Conservation (phyloP, 1,284 basidiomycete genomes). For the Cerioporus squamosus region DNA sequence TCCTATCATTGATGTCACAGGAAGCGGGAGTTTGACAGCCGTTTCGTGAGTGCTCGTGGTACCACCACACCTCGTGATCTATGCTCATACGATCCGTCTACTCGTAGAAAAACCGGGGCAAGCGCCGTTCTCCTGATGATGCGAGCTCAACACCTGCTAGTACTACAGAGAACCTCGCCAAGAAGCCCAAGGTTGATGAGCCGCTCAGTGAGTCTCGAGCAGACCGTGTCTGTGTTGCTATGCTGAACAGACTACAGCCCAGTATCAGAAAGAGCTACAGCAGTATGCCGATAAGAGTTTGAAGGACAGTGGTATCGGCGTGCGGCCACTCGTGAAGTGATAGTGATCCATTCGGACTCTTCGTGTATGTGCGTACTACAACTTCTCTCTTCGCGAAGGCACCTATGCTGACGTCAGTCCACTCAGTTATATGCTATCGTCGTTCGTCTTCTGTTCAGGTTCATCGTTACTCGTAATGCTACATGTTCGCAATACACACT, state of each 20-base stretch:
- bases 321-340: constrained; percentile 46
- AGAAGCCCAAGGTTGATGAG: constrained; percentile 42
- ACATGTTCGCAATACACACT: constrained; percentile 9
- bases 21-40: constrained; percentile 60
- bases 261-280: constrained; percentile 44
- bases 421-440: constrained; percentile 10
- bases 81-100: neutral
- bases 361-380: constrained; percentile 16
- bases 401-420: neutral
- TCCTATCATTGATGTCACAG: constrained; percentile 37
- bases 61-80: neutral
- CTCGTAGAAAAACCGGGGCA: constrained; percentile 61
- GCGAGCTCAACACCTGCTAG: constrained; percentile 34
- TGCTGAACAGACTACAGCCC: constrained; percentile 22
- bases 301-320: constrained; percentile 44
- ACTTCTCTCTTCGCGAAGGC: neutral
- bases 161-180: constrained; percentile 41
- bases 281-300: constrained; percentile 40
- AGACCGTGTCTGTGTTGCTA: too few species aligned
- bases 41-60: constrained; percentile 55
- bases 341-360: neutral
- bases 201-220: constrained; percentile 34
- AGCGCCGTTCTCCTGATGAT: constrained; percentile 53
- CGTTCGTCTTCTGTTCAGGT: neutral
- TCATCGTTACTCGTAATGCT: neutral